Evolutionary conservation across 176 grass and related monocot species (phyloP).

Genomic region (Cenchrus fungigraminus): DNA sequence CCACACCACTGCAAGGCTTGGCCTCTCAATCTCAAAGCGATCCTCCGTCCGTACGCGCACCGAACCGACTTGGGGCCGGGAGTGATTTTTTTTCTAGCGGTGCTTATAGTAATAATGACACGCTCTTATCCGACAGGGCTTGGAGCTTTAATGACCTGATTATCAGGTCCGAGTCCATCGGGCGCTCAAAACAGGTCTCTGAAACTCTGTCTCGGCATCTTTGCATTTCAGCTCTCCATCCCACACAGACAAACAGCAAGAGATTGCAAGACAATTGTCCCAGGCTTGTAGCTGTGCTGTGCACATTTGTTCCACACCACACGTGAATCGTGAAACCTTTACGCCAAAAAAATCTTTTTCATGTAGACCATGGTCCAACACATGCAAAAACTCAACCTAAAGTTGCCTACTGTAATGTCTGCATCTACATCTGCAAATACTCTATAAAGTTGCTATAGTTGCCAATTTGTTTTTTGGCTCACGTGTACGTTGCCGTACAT

Average conservation of each 20-base stretch:
- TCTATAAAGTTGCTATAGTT: too few relatives aligned
- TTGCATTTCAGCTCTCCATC: not conserved
- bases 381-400: too few relatives aligned
- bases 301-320: not conserved
- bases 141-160: not conserved
- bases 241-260: not conserved
- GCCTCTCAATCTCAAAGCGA: not conserved
- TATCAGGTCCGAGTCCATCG: not conserved
- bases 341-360: too few relatives aligned
- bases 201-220: not conserved
- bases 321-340: too few relatives aligned
- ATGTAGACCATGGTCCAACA: too few relatives aligned
- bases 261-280: not conserved
- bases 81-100: not conserved
- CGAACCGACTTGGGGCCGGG: not conserved
- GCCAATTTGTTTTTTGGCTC: not conserved
- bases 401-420: too few relatives aligned
- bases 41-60: not conserved
- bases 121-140: slow-evolving; percentile 24
- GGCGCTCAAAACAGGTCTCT: not conserved
- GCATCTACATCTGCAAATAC: too few relatives aligned
- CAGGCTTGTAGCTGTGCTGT: not conserved
- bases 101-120: not conserved
- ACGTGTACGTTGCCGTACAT: slow-evolving; percentile 1
- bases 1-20: too few relatives aligned